Evolutionary conservation across 257 asterid species (phyloP), one percentile per base, ranked within the genome.

Genomic region (Solanum infundibuliforme): DNA sequence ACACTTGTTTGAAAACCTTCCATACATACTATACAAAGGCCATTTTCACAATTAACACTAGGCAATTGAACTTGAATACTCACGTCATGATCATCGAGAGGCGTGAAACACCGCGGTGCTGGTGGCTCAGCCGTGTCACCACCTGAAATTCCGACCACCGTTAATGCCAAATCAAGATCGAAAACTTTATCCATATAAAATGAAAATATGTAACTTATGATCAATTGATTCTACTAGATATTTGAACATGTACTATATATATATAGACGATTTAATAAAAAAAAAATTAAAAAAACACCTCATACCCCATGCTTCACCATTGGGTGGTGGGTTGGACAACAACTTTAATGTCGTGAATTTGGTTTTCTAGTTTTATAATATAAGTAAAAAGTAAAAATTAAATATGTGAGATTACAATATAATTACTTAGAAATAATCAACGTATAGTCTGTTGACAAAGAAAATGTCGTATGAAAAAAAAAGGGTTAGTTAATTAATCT

Each of bases 111-210:
- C 9, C 21, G 72, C 27, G 75, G 75, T 68, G 75, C 36, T 29
- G 82, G 85, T 10, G 27, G 4, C n/a, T 60, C 75, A 83, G 13
- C 38, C 34, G 12, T 35, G n/a, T 25, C 79, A 16, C 39, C 20
- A 39, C 25, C 34, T 43, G 87, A 16, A 27, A 41, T 58, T 9
- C n/a, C 68, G 23, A 21, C 12, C 76, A 36, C n/a, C 9, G 91
- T 82, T 46, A 87, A 83, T 6, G 90, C 92, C 76, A 86, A n/a
- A 72, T 89, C 92, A 36, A 89, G 91, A 88, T 90, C 92, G 76
- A 87, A 89, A 65, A 72, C 71, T 46, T 87, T 46, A 86, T 87
- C 87, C 31, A 87, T 86, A 5, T 87, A 35, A 36, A 35, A 34
- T 81, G 69, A 55, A 39, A 43, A 60, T 72, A 38, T 31, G 7